Percentiles rank a stretch among this genome's conserved stretches.
These are phyloP conservation scores for Rubroboletus satanas DNA, from an alignment of 768 basidiomycete genomes.

Conservation along the genomic window DNA sequence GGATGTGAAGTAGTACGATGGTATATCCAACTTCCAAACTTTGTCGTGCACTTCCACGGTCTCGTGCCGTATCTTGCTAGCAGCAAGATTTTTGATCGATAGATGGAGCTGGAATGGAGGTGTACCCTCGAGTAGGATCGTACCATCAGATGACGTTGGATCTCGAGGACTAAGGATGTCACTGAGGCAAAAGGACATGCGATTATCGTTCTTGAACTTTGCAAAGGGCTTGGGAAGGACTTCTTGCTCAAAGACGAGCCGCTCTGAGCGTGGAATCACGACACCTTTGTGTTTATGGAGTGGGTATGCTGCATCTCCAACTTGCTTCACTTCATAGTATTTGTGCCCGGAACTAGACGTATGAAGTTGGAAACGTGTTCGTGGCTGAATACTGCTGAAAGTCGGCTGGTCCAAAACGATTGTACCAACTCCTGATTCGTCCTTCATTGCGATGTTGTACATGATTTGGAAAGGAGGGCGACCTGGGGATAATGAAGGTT, in stretches of 20 bases:
- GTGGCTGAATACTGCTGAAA: constrained; percentile 80
- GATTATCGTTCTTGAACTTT: constrained; percentile 62
- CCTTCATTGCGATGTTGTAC: constrained; percentile 78
- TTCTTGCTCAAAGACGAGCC: constrained; percentile 81
- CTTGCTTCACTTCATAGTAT: constrained; percentile 86
- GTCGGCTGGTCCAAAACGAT: constrained; percentile 71
- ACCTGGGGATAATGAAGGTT: constrained; percentile 41
- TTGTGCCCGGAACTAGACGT: constrained; percentile 75
- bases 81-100: constrained; percentile 70
- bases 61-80: constrained; percentile 58
- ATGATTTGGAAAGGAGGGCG: constrained; percentile 91
- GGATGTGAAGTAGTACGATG: constrained; percentile 67
- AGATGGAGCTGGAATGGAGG: constrained; percentile 82
- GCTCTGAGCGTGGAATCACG: constrained; percentile 63
- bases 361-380: constrained; percentile 76
- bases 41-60: constrained; percentile 47
- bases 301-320: constrained; percentile 84
- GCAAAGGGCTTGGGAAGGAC: constrained; percentile 79
- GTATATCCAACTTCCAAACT: constrained; percentile 71
- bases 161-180: constrained; percentile 61
- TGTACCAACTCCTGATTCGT: constrained; percentile 64
- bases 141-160: constrained; percentile 43
- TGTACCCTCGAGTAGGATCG: constrained; percentile 71
- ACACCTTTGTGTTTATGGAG: constrained; percentile 60
- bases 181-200: constrained; percentile 72